A percentile compares a stretch with the other conserved stretches of the same genome.
Evolutionary conservation across 164 flowering plant species (phyloP).

Genomic region (Nymphaea colorata): DNA sequence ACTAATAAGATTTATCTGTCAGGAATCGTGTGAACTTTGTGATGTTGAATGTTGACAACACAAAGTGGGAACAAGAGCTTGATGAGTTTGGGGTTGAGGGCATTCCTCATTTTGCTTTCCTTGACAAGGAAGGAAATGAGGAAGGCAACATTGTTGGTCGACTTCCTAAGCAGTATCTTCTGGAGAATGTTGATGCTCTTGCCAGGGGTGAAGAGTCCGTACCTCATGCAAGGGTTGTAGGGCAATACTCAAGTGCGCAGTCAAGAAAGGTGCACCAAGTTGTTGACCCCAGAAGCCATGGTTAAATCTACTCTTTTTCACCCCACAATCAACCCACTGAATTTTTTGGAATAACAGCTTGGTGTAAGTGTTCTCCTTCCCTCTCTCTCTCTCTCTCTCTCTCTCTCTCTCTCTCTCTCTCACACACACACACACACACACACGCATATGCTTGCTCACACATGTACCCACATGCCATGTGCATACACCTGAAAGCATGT

Average conservation of each 20-base stretch:
- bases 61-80: constrained; percentile 98
- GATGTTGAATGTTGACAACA: constrained; percentile 97
- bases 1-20: background rate
- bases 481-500: no score
- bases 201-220: constrained; percentile 63
- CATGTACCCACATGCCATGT: no score
- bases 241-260: constrained; percentile 78
- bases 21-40: constrained; percentile 93
- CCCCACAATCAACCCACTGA: background rate
- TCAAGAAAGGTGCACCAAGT: constrained; percentile 63
- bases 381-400: background rate
- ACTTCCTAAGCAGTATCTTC: constrained; percentile 55
- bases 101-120: constrained; percentile 94
- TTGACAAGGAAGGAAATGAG: constrained; percentile 81
- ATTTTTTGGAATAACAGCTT: background rate
- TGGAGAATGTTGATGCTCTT: constrained; percentile 79
- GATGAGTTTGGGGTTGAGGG: constrained; percentile 99
- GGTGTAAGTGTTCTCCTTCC: background rate
- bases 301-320: constrained; percentile 4
- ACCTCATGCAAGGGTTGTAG: constrained; percentile 82
- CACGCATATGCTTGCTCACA: no score
- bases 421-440: no score
- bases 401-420: no score
- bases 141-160: constrained; percentile 91
- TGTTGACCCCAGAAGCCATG: constrained; percentile 65